Evolutionary conservation across 1,139 yeast genomes (phyloP), one percentile per base, ranked within the genome.

Genomic region (Pneumocystis oryctolagi): DNA sequence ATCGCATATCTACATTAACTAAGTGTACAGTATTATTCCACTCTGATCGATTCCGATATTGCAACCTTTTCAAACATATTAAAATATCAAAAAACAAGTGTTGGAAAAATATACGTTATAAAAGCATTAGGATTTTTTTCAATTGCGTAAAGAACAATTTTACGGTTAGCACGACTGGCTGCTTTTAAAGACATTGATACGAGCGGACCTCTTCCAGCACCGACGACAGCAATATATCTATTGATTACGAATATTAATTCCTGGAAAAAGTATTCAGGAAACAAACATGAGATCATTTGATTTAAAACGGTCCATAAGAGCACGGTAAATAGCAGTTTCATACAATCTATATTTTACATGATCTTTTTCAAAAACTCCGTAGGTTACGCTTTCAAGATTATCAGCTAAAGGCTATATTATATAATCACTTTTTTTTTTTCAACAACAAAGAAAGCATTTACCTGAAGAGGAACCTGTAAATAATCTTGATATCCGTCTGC

Each of bases 181-280:
- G 83, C 82, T 28, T 74, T 71, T 61, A 79, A 73, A 0, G 81
- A 75, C 30, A 78, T 73, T 61, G 84, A 84, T 1, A 88, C 83
- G 53, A 89, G 73, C 0, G 92, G 89, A 0, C 97, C 97, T 62
- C 88, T 75, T 0, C 97, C 97, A 0, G 96, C 95, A 0, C 97
- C 97, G 3, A 85, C 84, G 1, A 89, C 79, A 6, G 88, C 78
- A 3, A 88, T 74, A 37, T 47, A 47, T 47, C 55, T 47, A 61
- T n/a, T n/a, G n/a, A n/a, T n/a, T 35, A 9, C 25, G 25, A 57
- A 57, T 30, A 20, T 35, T 28, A 35, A 9, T n/a, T 57, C 25
- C 1, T 34, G 14, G 62, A 37, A 14, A 56, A 62, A 25, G 9
- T 30, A 8, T 18, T n/a, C 18, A 37, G 2, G 14, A 6, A 47